phyloP scores from a whole-genome alignment of 495 filamentous ascomycete genomes.

The Lasiosphaeris hirsuta region DNA sequence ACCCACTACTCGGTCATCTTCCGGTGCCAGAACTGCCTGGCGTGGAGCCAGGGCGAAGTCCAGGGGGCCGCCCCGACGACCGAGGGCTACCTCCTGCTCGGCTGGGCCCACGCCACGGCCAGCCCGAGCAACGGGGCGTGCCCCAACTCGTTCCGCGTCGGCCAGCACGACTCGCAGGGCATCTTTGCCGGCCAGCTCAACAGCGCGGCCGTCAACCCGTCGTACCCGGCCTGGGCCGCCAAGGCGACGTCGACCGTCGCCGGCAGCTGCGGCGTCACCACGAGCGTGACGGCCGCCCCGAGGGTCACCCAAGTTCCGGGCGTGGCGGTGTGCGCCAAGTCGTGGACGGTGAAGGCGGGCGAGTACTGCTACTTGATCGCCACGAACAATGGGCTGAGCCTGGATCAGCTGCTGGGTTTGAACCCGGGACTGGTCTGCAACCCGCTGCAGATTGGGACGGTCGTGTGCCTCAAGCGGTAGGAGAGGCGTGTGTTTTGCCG shows the following conservation, averaged over 20 bases:
- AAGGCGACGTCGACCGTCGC: neutral
- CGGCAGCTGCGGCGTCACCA: neutral
- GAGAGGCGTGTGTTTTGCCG: too few species aligned
- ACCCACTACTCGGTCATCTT: conserved; percentile 53
- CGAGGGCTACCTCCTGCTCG: conserved; percentile 16
- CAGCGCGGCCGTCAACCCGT: neutral
- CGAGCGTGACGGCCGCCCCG: neutral
- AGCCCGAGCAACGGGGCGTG: neutral
- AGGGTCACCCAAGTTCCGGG: neutral
- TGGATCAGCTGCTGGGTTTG: conserved; percentile 3
- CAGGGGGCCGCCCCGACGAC: conserved; percentile 8
- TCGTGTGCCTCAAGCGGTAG: conserved; percentile 11
- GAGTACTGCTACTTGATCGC: conserved; percentile 19
- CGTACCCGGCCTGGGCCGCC: conserved; percentile 3
- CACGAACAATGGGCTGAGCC: conserved; percentile 7
- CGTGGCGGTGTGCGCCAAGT: conserved; percentile 2
- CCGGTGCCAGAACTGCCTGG: conserved; percentile 55
- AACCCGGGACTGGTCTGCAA: conserved; percentile 14
- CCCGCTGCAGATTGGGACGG: conserved; percentile 11
- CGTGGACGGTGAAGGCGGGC: conserved; percentile 9
- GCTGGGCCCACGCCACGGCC: conserved; percentile 10
- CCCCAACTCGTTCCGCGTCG: neutral
- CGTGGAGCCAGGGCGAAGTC: conserved; percentile 33
- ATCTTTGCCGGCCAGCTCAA: conserved; percentile 10
- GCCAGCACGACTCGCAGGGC: conserved; percentile 12